Base-by-base conservation (phyloP, 768 basidiomycete genomes). In the Boletus vermiculosoides region DNA sequence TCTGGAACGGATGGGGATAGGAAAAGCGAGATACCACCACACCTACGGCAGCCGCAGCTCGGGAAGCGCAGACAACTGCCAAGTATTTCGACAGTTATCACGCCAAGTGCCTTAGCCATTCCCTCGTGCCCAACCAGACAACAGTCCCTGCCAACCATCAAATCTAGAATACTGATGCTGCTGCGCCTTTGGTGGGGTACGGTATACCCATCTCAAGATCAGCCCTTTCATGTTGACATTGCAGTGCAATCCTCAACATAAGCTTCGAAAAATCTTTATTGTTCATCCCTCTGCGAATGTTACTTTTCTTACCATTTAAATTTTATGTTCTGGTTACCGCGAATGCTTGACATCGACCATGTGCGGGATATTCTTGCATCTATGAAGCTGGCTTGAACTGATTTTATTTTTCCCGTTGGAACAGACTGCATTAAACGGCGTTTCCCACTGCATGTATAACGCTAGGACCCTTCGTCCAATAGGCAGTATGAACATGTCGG, bases 71-170 rank as follows among this genome's bases (percentile, higher is more conserved):
- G 52, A 34, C 9, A n/a, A 7, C 36, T 50, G 54, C 62, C 36
- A 36, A 7, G 36, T 16, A 54, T 56, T 56, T 57, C 46, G 39
- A 25, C 3, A 54, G 63, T 33, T 42, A 50, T 59, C 67, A 7
- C 70, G 66, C 66, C 64, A 70, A 66, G 58, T 68, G 59, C 71
- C 66, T 60, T 50, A 72, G 65, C 63, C n/a, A 47, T 15, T 16
- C 16, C 13, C 13, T 11, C 20, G 20, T 7, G 10, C 22, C 12
- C 10, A 30, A 5, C 25, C 20, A 9, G 8, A 12, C 47, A 13
- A 47, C 40, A 10, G 20, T 23, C 23, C 18, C 33, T 23, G 10
- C 33, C 22, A 5, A 1, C n/a, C 20, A 16, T 22, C 8, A 33
- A 25, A 15, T 7, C 7, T 33, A 25, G n/a, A 57, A 10, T 4